Percentiles rank a stretch among this genome's conserved stretches.
Evolutionary conservation across 192 early-diverging fungal genomes (phyloP).

Genomic region (Diversispora epigaea): DNA sequence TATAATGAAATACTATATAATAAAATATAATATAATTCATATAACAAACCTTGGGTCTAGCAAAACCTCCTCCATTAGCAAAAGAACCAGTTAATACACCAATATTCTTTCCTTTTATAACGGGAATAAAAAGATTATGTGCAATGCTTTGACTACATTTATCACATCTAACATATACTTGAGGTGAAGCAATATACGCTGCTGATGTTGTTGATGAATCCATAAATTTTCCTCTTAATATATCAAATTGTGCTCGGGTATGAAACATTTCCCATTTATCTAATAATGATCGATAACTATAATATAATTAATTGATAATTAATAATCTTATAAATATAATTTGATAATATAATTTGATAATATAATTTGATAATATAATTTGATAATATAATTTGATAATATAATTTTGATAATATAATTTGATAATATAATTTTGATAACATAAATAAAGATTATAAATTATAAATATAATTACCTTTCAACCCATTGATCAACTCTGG

Average conservation of each 20-base stretch:
- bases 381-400: neutral
- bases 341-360: neutral
- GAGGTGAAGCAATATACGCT: conserved; percentile 63
- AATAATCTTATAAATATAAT: no score
- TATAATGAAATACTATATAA: no score
- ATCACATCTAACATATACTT: conserved; percentile 84
- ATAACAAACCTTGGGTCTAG: conserved; percentile 41
- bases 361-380: neutral
- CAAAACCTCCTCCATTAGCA: conserved; percentile 25
- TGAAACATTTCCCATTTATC: conserved; percentile 89
- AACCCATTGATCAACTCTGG: conserved; percentile 69
- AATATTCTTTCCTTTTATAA: conserved; percentile 29
- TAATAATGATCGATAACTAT: conserved; percentile 80
- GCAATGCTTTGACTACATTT: conserved; percentile 75
- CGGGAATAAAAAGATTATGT: conserved; percentile 44
- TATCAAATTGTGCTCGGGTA: conserved; percentile 88
- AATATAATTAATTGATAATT: neutral
- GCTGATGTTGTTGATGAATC: conserved; percentile 49
- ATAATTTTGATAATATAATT: neutral
- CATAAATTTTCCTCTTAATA: conserved; percentile 68
- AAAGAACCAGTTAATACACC: conserved; percentile 30
- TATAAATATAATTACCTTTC: no score
- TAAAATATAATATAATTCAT: neutral
- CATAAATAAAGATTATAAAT: no score
- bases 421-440: neutral